Percentiles rank a stretch among this genome's conserved stretches.
Conservation (phyloP, 306 rosid species). For the Pterocarpus macrocarpus region DNA sequence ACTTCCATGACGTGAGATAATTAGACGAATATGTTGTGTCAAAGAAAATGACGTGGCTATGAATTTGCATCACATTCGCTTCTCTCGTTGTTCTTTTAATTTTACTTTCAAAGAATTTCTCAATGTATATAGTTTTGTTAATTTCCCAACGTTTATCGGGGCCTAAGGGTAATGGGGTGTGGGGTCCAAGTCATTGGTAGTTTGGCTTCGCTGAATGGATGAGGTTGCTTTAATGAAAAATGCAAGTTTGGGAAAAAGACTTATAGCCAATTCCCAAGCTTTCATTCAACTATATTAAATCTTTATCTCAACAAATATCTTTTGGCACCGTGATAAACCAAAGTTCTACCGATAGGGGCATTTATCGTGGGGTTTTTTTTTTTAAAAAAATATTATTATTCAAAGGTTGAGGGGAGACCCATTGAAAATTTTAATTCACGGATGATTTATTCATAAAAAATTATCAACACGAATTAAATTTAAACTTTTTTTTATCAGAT, state of each 20-base stretch:
- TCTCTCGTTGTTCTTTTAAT: background rate
- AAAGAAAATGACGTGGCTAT: background rate
- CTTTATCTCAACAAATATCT: background rate
- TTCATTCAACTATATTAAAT: background rate
- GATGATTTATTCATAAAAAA: too few species aligned
- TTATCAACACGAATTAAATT: too few species aligned
- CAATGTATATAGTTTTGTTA: background rate
- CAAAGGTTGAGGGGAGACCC: too few species aligned
- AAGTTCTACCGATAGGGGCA: too few species aligned
- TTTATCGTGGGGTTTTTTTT: too few species aligned
- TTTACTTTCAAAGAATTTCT: too few species aligned
- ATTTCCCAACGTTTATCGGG: background rate
- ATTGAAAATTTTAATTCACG: too few species aligned
- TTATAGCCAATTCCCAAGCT: conserved; percentile 9
- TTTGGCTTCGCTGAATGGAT: background rate
- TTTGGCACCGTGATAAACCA: background rate
- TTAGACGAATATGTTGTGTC: background rate
- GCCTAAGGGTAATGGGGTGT: background rate
- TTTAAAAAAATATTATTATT: too few species aligned
- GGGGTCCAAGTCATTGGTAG: background rate
- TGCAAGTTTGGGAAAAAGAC: background rate
- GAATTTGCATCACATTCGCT: too few species aligned
- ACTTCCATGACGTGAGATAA: background rate
- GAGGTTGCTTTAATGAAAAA: conserved; percentile 3
- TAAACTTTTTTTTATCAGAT: too few species aligned